phyloP scores from a whole-genome alignment of 345 rosid genomes.

The Boechera stricta region DNA sequence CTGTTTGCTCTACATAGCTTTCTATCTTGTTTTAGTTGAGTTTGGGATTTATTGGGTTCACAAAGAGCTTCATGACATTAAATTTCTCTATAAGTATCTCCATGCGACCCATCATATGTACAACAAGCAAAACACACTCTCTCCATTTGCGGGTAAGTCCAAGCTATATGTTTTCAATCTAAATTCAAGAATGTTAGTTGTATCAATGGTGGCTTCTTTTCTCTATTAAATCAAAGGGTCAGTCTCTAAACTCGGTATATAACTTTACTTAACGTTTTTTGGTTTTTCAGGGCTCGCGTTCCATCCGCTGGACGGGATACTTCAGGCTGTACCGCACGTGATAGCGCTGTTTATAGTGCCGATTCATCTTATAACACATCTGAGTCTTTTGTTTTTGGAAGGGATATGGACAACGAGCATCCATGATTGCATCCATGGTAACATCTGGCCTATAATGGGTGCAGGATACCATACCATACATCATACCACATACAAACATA shows the following conservation, averaged over 20 bases:
- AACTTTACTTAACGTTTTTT: neutral
- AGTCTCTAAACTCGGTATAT: neutral
- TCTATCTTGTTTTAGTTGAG: constrained; percentile 79
- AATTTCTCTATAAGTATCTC: constrained; percentile 80
- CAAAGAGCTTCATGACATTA: constrained; percentile 80
- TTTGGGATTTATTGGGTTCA: constrained; percentile 93
- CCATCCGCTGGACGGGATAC: constrained; percentile 81
- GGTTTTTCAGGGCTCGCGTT: constrained; percentile 70
- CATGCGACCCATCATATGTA: constrained; percentile 86
- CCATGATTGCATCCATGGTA: constrained; percentile 81
- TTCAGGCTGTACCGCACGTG: constrained; percentile 83
- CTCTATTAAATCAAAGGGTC: too few relatives aligned
- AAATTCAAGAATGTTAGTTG: neutral
- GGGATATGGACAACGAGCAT: constrained; percentile 80
- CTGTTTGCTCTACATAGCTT: constrained; percentile 51
- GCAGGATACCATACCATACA: constrained; percentile 96
- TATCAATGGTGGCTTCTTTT: neutral
- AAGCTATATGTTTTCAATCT: neutral
- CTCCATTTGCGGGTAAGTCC: constrained; percentile 88
- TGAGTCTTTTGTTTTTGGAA: constrained; percentile 70
- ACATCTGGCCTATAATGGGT: constrained; percentile 89
- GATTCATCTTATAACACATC: constrained; percentile 69
- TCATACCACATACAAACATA: constrained; percentile 86
- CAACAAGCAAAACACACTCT: constrained; percentile 93
- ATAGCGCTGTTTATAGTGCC: constrained; percentile 70